Evolutionary conservation across 192 early-diverging fungal species (phyloP), one percentile per base, ranked within the genome.

Genomic region (Backusella australiensis): DNA sequence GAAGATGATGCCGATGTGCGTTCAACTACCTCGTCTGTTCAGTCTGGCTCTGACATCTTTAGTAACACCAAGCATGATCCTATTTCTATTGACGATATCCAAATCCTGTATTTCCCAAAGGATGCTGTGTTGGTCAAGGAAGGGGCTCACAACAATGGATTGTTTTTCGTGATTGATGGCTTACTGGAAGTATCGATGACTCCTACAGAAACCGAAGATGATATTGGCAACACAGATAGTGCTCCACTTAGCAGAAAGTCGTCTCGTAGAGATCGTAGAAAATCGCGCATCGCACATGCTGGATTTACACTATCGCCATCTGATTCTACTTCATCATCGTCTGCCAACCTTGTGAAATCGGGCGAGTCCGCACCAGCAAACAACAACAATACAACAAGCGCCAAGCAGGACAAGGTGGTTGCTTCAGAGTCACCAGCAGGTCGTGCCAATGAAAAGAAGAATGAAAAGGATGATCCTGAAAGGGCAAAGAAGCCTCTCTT

Each of bases 151-250:
- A 89, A 89, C 29, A 83, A 88, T 14, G 98, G 98, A 4, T 76
- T 99, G 34, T 98, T 93, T 76, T 94, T 98, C 80, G 91, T 98
- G 4, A 90, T 99, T 79, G 96, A 98, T 79, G 98, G 98, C 26
- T 81, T 90, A 15, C 77, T 99, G 23, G 93, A 95, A 36, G 93
- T 90, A 3, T 88, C 86, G 6, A 91, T 93, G 63, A 75, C 79
- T 6, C 80, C 59, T 81, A 17, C 76, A 77, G 42, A 67, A 15
- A 65, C 39, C 4, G 70, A 71, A 71, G 70, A 71, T 46, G 26
- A 44, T 12, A 23, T 75, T 4, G 56, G 65, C 26, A 34, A 17
- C 11, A 21, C n/a, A 36, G 56, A 29, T 1, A 63, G 6, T 29
- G 0, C 56, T 29, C 26, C 56, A 29, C 26, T 29, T 11, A 63